Evolutionary conservation across 225 moss, liverwort and hornwort species (phyloP).

Genomic region (Marchantia paleacea): DNA sequence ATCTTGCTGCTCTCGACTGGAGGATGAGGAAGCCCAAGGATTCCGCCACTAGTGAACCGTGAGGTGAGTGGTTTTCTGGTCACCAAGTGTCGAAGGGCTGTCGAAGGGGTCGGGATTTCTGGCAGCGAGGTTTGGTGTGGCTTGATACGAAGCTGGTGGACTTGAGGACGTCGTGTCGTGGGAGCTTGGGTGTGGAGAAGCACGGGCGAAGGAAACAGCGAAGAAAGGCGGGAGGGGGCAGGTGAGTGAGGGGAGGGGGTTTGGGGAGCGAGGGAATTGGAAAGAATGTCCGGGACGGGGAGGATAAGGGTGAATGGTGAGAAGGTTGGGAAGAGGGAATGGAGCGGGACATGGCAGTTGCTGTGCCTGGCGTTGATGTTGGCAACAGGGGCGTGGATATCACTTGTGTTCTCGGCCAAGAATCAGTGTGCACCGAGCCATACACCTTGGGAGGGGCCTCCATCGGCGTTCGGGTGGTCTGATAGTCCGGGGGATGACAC

Average conservation of each 20-base stretch:
- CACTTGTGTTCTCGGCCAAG: conserved; percentile 46
- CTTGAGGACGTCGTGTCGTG: background rate
- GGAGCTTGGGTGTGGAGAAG: background rate
- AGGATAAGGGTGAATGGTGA: conserved; percentile 23
- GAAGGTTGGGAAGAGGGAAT: conserved; percentile 37
- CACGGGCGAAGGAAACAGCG: background rate
- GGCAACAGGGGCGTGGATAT: conserved; percentile 44
- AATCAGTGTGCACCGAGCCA: conserved; percentile 36
- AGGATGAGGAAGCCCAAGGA: conserved; percentile 23
- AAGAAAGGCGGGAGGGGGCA: background rate
- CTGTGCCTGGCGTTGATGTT: conserved; percentile 34
- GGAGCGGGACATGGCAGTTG: conserved; percentile 37
- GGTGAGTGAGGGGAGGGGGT: background rate
- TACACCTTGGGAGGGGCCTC: conserved; percentile 20
- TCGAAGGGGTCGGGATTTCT: background rate
- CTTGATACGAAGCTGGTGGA: no score
- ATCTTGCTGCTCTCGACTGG: background rate
- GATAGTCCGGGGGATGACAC: conserved; percentile 9
- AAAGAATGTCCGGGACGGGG: conserved; percentile 24
- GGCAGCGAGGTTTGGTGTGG: background rate
- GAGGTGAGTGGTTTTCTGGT: background rate
- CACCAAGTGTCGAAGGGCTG: no score
- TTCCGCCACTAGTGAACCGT: background rate
- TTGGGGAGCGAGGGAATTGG: background rate
- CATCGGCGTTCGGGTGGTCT: conserved; percentile 34